A percentile compares a stretch with the other conserved stretches of the same genome.
Evolutionary conservation across 2,329 filamentous ascomycete genomes (phyloP).

Genomic region (Ceratocystis huliohia): DNA sequence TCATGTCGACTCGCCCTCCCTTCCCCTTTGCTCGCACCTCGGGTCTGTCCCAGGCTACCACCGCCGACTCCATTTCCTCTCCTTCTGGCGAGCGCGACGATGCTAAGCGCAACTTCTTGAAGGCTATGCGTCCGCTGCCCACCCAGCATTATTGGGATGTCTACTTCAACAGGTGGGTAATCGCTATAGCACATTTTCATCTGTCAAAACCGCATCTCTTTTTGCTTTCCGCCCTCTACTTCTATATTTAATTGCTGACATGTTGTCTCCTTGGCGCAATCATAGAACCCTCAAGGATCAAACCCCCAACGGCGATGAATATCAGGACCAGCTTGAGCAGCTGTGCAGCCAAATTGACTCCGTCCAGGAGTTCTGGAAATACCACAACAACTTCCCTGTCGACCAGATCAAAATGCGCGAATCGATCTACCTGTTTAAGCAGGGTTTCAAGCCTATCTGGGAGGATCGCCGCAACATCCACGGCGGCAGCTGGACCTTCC

Average conservation of each 20-base stretch:
- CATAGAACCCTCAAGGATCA: slow-evolving; percentile 35
- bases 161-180: slow-evolving; percentile 47
- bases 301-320: slow-evolving; percentile 33
- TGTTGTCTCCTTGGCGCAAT: background rate
- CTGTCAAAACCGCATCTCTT: background rate
- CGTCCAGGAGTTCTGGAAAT: slow-evolving; percentile 73
- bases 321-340: slow-evolving; percentile 47
- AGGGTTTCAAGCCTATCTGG: slow-evolving; percentile 64
- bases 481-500: slow-evolving; percentile 86
- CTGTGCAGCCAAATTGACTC: slow-evolving; percentile 58
- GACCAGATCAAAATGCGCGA: slow-evolving; percentile 64
- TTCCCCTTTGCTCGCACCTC: slow-evolving; percentile 53
- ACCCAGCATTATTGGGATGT: slow-evolving; percentile 73
- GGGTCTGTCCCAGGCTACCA: slow-evolving; percentile 45
- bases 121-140: slow-evolving; percentile 57
- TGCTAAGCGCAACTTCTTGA: slow-evolving; percentile 72
- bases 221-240: slow-evolving; percentile 5
- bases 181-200: background rate
- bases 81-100: slow-evolving; percentile 63
- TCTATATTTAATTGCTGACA: background rate
- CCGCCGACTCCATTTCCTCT: slow-evolving; percentile 48
- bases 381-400: slow-evolving; percentile 70
- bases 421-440: slow-evolving; percentile 67
- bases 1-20: slow-evolving; percentile 44
- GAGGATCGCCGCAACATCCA: slow-evolving; percentile 75